Evolutionary conservation across 2,329 filamentous ascomycete genomes (phyloP).

Genomic region (Helicocarpus griseus): DNA sequence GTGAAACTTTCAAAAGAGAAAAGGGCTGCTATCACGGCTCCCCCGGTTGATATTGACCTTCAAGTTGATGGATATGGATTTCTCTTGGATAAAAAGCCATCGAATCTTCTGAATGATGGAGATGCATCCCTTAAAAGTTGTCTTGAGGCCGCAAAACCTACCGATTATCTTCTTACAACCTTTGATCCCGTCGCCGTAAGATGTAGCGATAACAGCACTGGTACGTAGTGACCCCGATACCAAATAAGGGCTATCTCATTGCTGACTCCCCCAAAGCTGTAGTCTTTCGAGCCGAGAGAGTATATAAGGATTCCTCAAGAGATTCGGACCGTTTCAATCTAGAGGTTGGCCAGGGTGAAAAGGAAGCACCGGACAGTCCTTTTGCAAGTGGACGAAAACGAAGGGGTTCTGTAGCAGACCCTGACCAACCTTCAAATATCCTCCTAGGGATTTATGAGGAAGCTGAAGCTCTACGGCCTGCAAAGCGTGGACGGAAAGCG

Average conservation of each 20-base stretch:
- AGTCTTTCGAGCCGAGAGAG: not conserved
- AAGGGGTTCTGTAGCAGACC: not conserved
- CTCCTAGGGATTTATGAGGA: not conserved
- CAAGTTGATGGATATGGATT: slow-evolving; percentile 42
- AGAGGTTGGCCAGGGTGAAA: not conserved
- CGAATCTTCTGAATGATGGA: slow-evolving; percentile 32
- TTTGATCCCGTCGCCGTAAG: slow-evolving; percentile 25
- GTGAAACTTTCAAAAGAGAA: slow-evolving; percentile 30
- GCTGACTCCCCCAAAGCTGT: slow-evolving; percentile 4
- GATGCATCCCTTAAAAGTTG: slow-evolving; percentile 35
- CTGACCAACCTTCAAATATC: not conserved
- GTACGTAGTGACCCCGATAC: slow-evolving; percentile 16
- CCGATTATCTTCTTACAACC: slow-evolving; percentile 24
- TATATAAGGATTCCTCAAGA: not conserved
- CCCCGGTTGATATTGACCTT: slow-evolving; percentile 23
- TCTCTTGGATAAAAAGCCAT: slow-evolving; percentile 22
- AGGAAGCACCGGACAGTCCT: not conserved
- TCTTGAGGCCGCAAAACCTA: slow-evolving; percentile 22
- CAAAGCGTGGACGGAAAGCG: slow-evolving; percentile 6
- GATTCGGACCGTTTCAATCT: not conserved
- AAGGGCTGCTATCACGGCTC: slow-evolving; percentile 17
- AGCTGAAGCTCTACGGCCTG: not conserved
- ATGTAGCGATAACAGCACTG: slow-evolving; percentile 22
- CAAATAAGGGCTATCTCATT: slow-evolving; percentile 6
- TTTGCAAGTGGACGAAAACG: not conserved